Base-by-base conservation (phyloP, 495 filamentous ascomycete genomes). In the Talaromyces adpressus region DNA sequence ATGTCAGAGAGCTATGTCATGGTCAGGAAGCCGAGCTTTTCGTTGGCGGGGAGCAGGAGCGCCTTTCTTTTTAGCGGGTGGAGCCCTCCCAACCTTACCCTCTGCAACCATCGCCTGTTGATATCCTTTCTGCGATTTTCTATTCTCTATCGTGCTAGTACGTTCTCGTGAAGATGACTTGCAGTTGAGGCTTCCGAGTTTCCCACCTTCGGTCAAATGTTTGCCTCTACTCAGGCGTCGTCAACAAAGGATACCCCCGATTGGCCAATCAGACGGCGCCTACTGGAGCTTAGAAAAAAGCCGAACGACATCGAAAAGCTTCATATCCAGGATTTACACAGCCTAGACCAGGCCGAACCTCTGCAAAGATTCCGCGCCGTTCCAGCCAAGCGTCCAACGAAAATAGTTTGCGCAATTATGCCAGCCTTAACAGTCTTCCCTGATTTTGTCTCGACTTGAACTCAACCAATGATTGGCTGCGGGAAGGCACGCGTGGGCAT, bases 1-100 rank as follows among this genome's bases (percentile, higher is more conserved):
- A 59, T 23, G 18, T 34, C 18, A 34, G 25, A 39, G 6, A 30
- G 34, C 23, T 59, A 59, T 59, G 57, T 59, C 57, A 59, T 59
- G 9, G 29, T 1, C 29, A 59, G 23, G 22, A 56, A 56, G 57
- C 57, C 59, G 59, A 47, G 59, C 59, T 27, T 59, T 20, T 61
- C 14, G 59, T 61, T 61, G 59, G 59, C 36, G 59, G 59, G 59
- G 59, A 56, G 52, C 52, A 56, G 52, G 18, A 22, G 20, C 18
- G 18, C 49, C 49, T 8, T 23, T 16, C 23, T 25, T 53, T 53
- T 53, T 53, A 57, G 25, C 54, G 27, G 20, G 52, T 29, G 52
- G 22, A 57, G 14, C 54, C 54, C n/a, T n/a, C 18, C 29, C 30
- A 30, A 30, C 54, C 27, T 25, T 57, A 12, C 11, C 32, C 11